Evolutionary conservation across 768 basidiomycete species (phyloP).

Genomic region (Pleurotus pulmonarius): DNA sequence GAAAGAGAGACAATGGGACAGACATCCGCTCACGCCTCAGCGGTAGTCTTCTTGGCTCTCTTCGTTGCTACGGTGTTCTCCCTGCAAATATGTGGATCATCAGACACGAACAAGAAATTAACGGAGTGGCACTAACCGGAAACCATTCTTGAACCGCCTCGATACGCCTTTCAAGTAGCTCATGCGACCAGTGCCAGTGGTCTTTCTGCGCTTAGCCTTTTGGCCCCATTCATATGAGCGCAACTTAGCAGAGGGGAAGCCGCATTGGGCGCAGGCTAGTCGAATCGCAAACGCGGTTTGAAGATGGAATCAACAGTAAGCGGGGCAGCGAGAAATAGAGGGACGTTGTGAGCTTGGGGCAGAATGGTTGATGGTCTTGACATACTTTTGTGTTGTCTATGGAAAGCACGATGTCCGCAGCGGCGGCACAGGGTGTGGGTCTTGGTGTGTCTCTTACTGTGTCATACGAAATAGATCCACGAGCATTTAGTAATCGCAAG

Average conservation of each 20-base stretch:
- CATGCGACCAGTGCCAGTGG: slow-evolving; percentile 97
- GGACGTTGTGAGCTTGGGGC: not conserved
- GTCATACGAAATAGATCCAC: slow-evolving; percentile 7
- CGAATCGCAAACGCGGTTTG: too few species aligned
- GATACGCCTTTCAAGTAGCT: slow-evolving; percentile 87
- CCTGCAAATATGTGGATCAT: slow-evolving; percentile 31
- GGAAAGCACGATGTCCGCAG: slow-evolving; percentile 93
- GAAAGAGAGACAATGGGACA: not conserved
- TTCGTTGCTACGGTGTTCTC: slow-evolving; percentile 92
- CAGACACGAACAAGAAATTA: not conserved
- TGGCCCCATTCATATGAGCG: slow-evolving; percentile 97
- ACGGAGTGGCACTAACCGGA: slow-evolving; percentile 51
- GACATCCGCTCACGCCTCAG: slow-evolving; percentile 30
- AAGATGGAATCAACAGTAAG: slow-evolving; percentile 2
- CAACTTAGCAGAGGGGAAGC: slow-evolving; percentile 93
- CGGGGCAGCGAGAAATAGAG: not conserved
- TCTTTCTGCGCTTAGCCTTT: slow-evolving; percentile 99
- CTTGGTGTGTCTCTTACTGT: slow-evolving; percentile 95
- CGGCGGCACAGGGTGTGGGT: slow-evolving; percentile 96
- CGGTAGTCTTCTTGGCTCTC: slow-evolving; percentile 59
- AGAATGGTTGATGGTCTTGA: slow-evolving; percentile 4
- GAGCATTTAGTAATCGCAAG: not conserved
- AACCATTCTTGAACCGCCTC: slow-evolving; percentile 98
- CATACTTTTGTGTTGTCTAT: slow-evolving; percentile 97
- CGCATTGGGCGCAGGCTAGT: slow-evolving; percentile 90